phyloP scores from a whole-genome alignment of 768 basidiomycete species.

The Tricholoma matsutake region DNA sequence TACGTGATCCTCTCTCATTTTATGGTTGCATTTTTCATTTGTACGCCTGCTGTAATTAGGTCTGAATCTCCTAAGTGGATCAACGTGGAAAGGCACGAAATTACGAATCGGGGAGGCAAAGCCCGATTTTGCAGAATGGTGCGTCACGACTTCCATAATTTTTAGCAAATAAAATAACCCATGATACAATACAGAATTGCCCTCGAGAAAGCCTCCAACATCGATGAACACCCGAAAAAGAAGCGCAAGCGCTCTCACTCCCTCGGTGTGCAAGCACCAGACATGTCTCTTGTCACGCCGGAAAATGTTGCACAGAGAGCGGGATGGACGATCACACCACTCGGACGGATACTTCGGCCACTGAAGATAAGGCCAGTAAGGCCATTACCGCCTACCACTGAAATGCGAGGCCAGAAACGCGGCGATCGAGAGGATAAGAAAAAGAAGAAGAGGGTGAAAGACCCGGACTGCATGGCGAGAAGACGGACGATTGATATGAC shows the following conservation, averaged over 20 bases:
- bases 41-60: constrained; percentile 37
- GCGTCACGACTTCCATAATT: constrained; percentile 12
- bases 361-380: constrained; percentile 67
- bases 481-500: constrained; percentile 69
- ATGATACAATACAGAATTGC: constrained; percentile 25
- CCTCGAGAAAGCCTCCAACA: constrained; percentile 29
- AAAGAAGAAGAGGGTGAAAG: constrained; percentile 41
- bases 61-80: constrained; percentile 72
- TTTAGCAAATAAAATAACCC: constrained; percentile 1
- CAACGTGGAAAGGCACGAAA: constrained; percentile 87
- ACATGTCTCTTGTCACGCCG: constrained; percentile 64
- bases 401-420: constrained; percentile 18
- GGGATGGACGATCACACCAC: constrained; percentile 70
- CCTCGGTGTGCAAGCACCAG: constrained; percentile 43
- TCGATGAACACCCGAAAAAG: constrained; percentile 39
- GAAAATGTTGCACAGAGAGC: constrained; percentile 48
- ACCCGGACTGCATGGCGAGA: constrained; percentile 57
- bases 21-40: neutral
- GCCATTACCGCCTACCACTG: constrained; percentile 45
- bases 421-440: constrained; percentile 31
- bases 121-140: constrained; percentile 69
- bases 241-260: constrained; percentile 31
- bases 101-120: constrained; percentile 82
- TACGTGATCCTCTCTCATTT: constrained; percentile 29
- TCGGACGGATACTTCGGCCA: constrained; percentile 62